Conservation (phyloP, 2,329 filamentous ascomycete species). For the Alternaria infectoria region DNA sequence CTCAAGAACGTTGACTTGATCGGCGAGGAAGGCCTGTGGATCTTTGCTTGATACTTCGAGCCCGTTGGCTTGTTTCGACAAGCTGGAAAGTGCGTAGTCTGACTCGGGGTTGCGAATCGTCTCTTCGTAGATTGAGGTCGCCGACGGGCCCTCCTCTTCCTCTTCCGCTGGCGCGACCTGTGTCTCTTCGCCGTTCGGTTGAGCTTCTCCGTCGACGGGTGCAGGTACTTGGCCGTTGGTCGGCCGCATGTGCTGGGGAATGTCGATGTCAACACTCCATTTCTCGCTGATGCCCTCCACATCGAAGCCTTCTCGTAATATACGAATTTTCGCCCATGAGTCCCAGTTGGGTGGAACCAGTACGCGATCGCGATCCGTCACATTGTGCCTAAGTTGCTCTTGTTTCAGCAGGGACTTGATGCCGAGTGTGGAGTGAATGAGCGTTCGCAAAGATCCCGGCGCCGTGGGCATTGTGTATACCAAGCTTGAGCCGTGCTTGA, state of each 20-base stretch:
- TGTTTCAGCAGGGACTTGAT: constrained; percentile 77
- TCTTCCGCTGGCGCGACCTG: constrained; percentile 12
- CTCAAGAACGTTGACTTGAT: constrained; percentile 79
- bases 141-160: constrained; percentile 56
- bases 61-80: constrained; percentile 52
- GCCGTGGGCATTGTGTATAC: constrained; percentile 58
- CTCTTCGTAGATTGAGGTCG: constrained; percentile 77
- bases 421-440: constrained; percentile 84
- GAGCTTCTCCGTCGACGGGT: constrained; percentile 16
- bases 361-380: constrained; percentile 93
- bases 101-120: constrained; percentile 77
- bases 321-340: constrained; percentile 95
- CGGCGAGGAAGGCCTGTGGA: constrained; percentile 76
- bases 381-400: constrained; percentile 65
- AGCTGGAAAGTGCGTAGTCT: constrained; percentile 47
- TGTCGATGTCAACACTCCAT: constrained; percentile 84
- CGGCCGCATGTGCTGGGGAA: constrained; percentile 35
- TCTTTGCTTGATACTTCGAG: constrained; percentile 73
- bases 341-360: constrained; percentile 97
- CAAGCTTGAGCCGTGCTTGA: constrained; percentile 72
- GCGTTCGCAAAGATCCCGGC: constrained; percentile 75
- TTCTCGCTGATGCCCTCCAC: constrained; percentile 83
- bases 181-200: constrained; percentile 13
- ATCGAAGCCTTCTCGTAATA: constrained; percentile 89
- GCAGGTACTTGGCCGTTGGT: constrained; percentile 27